These are phyloP conservation scores for Geranium rotundifolium DNA, from an alignment of 345 rosid genomes.

Conservation along the genomic window DNA sequence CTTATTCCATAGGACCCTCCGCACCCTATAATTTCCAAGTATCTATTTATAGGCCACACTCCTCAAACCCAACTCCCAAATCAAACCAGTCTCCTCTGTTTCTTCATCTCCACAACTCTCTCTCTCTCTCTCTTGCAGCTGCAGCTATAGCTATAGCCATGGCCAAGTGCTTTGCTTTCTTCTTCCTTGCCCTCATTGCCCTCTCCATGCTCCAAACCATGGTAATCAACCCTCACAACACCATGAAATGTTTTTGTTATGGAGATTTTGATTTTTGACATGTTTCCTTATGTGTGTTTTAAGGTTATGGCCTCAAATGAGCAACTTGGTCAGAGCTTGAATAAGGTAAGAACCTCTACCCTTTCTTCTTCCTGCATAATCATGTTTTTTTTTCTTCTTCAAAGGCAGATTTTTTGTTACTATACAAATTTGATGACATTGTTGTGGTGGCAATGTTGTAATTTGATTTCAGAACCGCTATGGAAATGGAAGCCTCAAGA, in stretches of 20 bases:
- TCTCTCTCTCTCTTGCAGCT: background rate
- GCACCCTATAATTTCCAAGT: background rate
- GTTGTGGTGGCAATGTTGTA: background rate
- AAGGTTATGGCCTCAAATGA: background rate
- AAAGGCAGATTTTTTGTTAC: background rate
- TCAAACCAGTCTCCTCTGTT: background rate
- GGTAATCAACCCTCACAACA: background rate
- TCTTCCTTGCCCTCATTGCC: conserved; percentile 12
- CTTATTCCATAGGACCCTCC: background rate
- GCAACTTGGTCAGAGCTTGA: background rate
- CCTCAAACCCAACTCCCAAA: background rate
- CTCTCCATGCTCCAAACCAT: conserved; percentile 15
- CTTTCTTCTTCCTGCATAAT: background rate
- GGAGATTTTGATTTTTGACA: background rate
- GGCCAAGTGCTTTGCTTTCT: conserved; percentile 11
- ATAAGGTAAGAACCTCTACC: background rate
- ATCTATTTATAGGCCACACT: conserved; percentile 2
- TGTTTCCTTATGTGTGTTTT: background rate
- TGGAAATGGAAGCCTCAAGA: conserved; percentile 40
- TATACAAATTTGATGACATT: background rate
- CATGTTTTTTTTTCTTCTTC: background rate
- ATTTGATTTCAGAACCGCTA: conserved; percentile 15
- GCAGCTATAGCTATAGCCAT: conserved; percentile 7
- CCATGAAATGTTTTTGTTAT: background rate
- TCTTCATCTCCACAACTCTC: background rate